A percentile compares a stretch with the other conserved stretches of the same genome.
These are phyloP conservation scores for Yamadazyma trypodendri DNA, from an alignment of 1,139 yeast species.

Conservation along the genomic window DNA sequence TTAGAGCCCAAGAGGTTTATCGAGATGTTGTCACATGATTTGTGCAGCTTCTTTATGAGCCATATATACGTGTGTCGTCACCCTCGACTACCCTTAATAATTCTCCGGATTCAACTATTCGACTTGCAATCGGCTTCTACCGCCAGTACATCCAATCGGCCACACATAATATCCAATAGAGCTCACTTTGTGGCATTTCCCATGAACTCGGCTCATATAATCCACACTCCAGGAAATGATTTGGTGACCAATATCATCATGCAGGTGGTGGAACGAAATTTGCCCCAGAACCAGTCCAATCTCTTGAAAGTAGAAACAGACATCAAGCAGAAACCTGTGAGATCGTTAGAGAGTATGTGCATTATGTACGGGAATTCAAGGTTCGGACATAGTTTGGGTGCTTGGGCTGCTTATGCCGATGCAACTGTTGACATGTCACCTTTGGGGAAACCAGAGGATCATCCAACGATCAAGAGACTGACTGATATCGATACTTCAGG, in stretches of 20 bases:
- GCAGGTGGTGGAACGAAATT: constrained; percentile 55
- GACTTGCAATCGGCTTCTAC: constrained; percentile 41
- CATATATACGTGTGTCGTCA: constrained; percentile 69
- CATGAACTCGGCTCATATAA: constrained; percentile 60
- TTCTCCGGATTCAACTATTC: constrained; percentile 67
- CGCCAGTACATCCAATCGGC: constrained; percentile 19
- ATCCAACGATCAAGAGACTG: constrained; percentile 10
- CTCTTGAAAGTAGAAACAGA: constrained; percentile 26
- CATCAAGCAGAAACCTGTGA: constrained; percentile 45
- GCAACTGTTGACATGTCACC: constrained; percentile 63
- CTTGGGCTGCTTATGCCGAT: constrained; percentile 72
- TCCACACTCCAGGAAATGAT: constrained; percentile 54
- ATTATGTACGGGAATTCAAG: constrained; percentile 61
- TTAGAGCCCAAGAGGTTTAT: constrained; percentile 48
- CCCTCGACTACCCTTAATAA: constrained; percentile 57
- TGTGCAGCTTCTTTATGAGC: constrained; percentile 50
- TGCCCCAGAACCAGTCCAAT: constrained; percentile 40
- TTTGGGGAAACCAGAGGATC: constrained; percentile 41
- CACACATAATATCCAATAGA: constrained; percentile 50
- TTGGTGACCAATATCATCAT: constrained; percentile 53
- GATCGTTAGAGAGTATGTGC: constrained; percentile 54
- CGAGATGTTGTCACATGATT: constrained; percentile 43
- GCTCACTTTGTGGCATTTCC: constrained; percentile 71
- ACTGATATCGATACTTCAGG: too few species aligned
- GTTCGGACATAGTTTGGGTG: constrained; percentile 57